A percentile compares a stretch with the other conserved stretches of the same genome.
These are phyloP conservation scores for Gelatoporia subvermispora DNA, from an alignment of 768 basidiomycete species.

Conservation along the genomic window DNA sequence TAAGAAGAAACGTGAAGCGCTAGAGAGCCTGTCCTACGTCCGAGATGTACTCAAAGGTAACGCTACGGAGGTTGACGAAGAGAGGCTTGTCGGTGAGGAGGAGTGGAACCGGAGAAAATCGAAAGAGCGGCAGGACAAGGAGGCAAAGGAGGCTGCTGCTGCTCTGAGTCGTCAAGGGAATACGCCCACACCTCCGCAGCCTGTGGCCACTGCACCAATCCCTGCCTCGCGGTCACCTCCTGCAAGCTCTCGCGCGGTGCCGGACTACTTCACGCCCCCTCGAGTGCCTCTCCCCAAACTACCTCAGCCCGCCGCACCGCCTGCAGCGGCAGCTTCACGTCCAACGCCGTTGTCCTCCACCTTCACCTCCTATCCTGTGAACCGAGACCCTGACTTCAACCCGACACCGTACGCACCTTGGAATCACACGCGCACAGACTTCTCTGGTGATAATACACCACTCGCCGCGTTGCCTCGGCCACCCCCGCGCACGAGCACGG, in stretches of 20 bases:
- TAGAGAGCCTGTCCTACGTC: constrained; percentile 75
- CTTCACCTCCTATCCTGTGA: constrained; percentile 11
- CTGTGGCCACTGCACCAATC: constrained; percentile 18
- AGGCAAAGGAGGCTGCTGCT: constrained; percentile 13
- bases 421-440: constrained; percentile 52
- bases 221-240: constrained; percentile 10
- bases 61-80: constrained; percentile 52
- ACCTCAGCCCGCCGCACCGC: constrained; percentile 7
- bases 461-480: constrained; percentile 49
- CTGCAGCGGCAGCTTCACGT: constrained; percentile 9
- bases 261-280: constrained; percentile 15
- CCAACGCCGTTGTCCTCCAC: constrained; percentile 12
- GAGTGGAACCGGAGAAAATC: constrained; percentile 35
- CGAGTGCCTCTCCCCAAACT: constrained; percentile 16
- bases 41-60: constrained; percentile 64
- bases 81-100: constrained; percentile 56
- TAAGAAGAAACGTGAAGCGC: constrained; percentile 50
- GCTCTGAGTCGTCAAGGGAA: constrained; percentile 6
- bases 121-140: constrained; percentile 20
- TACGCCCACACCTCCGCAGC: constrained; percentile 15
- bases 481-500: constrained; percentile 30
- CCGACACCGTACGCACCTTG: constrained; percentile 42
- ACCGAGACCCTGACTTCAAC: constrained; percentile 7
- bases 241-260: constrained; percentile 1
- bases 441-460: constrained; percentile 30